These are phyloP conservation scores for Pythium phragmitis DNA, from an alignment of 352 stramenopile genomes.

Conservation along the genomic window DNA sequence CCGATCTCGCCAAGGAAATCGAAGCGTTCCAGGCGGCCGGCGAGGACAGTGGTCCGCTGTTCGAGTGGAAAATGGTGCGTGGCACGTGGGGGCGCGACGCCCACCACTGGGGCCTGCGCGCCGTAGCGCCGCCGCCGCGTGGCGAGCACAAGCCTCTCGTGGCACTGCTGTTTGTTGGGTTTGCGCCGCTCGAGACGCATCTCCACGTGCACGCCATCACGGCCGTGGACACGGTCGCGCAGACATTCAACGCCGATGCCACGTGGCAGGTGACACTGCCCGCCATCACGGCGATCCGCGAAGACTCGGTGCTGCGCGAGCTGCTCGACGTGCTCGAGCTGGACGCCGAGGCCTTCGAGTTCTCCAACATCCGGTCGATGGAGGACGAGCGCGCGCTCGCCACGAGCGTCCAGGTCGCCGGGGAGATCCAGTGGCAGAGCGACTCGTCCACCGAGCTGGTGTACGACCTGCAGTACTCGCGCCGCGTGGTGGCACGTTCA, in stretches of 20 bases:
- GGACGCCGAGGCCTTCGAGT: constrained; percentile 32
- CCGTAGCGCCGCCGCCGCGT: not conserved
- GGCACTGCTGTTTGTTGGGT: constrained; percentile 27
- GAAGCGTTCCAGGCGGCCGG: not conserved
- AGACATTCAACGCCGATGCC: constrained; percentile 33
- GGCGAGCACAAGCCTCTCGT: not conserved
- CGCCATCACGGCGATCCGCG: constrained; percentile 31
- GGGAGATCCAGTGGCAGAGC: constrained; percentile 1
- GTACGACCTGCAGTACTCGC: constrained; percentile 37
- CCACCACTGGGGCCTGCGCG: constrained; percentile 31
- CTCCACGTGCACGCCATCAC: constrained; percentile 31
- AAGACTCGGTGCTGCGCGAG: constrained; percentile 32
- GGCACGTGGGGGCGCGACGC: constrained; percentile 35
- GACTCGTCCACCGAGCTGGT: constrained; percentile 1
- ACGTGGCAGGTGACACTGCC: constrained; percentile 32
- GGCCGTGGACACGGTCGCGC: constrained; percentile 31
- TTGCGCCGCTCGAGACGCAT: constrained; percentile 23
- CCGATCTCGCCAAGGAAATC: too few species aligned
- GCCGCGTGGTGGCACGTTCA: constrained; percentile 45
- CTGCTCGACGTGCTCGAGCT: constrained; percentile 33
- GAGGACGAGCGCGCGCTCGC: constrained; percentile 12
- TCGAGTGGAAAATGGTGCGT: constrained; percentile 62
- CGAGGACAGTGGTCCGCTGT: constrained; percentile 25
- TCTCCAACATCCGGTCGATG: constrained; percentile 30
- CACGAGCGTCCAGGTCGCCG: constrained; percentile 11